Base-by-base conservation (phyloP, 2,329 filamentous ascomycete genomes). In the Mycosphaerella arachidis region DNA sequence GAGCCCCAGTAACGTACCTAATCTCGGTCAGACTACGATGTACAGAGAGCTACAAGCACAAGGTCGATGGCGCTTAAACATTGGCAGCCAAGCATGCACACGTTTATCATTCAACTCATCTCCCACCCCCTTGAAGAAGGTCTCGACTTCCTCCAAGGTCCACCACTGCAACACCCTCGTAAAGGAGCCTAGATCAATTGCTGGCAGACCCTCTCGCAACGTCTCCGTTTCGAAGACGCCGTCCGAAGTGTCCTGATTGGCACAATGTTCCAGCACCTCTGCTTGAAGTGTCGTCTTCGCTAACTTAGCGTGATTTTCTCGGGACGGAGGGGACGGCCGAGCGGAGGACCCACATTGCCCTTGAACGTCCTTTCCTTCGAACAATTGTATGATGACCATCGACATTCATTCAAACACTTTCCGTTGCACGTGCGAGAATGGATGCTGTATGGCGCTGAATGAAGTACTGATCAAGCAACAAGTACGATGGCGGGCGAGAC, bases 201-300 rank as follows among this genome's bases (percentile, higher is more conserved):
- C 53, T 10, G 53, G 53, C 13, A 56, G 43, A 10, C 53, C 53
- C 20, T 56, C 53, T 31, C 53, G n/a, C 7, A 56, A 40, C 37
- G 53, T 56, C 43, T 56, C 53, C 53, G 48, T 48, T 40, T 56
- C 53, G 43, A 56, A 56, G 6, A 48, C 53, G 18, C 53, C 53
- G 16, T 37, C 53, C 33, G 4, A 7, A 6, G 37, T 43, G 12
- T 43, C 37, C 10, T 43, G 37, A n/a, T 43, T 2, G 37, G 37
- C 12, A 16, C 37, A 13, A 13, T 43, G 16, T 7, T 7, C 37
- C 16, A 13, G 37, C 37, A 43, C 1, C 37, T 13, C 37, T 43
- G 37, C 40, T 7, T 43, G 40, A 43, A 18, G 13, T 43, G 40
- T 43, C 13, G 40, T 43, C 8, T n/a, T 43, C 40, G 40, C 40